Percentiles rank a stretch among this genome's conserved stretches.
These are phyloP conservation scores for Phascolomyces articulosus DNA, from an alignment of 371 early-diverging fungal genomes.

Conservation along the genomic window DNA sequence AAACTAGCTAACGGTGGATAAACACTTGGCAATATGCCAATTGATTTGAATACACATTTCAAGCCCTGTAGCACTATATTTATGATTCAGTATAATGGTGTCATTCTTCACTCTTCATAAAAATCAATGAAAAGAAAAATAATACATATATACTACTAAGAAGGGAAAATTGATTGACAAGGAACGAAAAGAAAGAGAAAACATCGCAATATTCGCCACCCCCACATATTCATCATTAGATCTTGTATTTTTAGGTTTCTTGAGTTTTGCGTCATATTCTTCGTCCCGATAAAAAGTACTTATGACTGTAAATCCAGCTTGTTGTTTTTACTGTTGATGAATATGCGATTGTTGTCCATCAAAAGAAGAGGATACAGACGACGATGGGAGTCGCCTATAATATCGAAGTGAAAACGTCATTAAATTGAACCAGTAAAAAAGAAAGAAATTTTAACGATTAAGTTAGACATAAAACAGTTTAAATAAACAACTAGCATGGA, in stretches of 20 bases:
- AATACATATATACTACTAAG: background rate
- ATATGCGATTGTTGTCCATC: background rate
- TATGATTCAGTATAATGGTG: background rate
- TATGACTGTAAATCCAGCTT: background rate
- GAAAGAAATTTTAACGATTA: no score
- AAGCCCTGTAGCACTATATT: constrained; percentile 20
- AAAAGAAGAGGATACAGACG: background rate
- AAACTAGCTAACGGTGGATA: constrained; percentile 82
- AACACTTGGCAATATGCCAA: constrained; percentile 36
- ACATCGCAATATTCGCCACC: background rate
- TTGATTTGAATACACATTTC: constrained; percentile 37
- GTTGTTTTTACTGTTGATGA: background rate
- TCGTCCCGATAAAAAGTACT: background rate
- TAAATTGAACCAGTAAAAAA: no score
- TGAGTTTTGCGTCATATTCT: background rate
- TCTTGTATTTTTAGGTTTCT: background rate
- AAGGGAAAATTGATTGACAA: background rate
- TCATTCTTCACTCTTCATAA: background rate
- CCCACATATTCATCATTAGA: background rate
- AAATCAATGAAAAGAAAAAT: background rate
- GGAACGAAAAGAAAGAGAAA: background rate
- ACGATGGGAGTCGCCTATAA: background rate
- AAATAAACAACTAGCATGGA: no score
- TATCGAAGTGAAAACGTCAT: background rate
- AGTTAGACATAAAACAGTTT: no score